Evolutionary conservation across 2,329 filamentous ascomycete species (phyloP), one percentile per base, ranked within the genome.

Genomic region (Alternaria triticina): DNA sequence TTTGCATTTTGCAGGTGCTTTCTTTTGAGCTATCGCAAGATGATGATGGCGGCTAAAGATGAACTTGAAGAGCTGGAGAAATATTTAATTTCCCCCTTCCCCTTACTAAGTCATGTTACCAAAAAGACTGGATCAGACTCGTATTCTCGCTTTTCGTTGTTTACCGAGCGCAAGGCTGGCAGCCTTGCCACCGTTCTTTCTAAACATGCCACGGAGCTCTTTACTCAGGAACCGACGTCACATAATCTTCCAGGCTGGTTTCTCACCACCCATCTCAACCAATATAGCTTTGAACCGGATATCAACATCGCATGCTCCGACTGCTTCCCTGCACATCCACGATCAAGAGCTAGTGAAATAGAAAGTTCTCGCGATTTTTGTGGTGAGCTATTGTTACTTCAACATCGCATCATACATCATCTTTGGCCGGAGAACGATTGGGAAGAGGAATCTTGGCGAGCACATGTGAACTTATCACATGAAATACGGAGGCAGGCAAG

Each of bases 41-140:
- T 51, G 55, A 58, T 58, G 25, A 3, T 0, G 1, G 8, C 11
- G 23, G 55, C 55, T 3, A 5, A 15, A 13, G 5, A 22, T 9
- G 22, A n/a, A 3, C n/a, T 58, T 4, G 0, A 28, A 22, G 6
- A 23, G 11, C 30, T 58, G 5, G 12, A 47, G 15, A 3, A 15
- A 1, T 0, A 5, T 11, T 1, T n/a, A 2, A 47, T 4, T 25
- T 8, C 45, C 6, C 22, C 7, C 13, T 47, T n/a, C 45, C 5
- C 7, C 0, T 15, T 2, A 7, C 12, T 1, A 33, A 15, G 3
- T 1, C 13, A 0, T 30, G 2, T 1, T 12, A 13, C 11, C 11
- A 1, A 13, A 30, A 3, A 30, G 0, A 30, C 2, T 30, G 11
- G 28, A 30, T 6, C 15, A 50, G 5, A 1, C 10, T 33, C n/a